These are phyloP conservation scores for Pythium periplocum DNA, from an alignment of 352 stramenopile genomes.

Conservation along the genomic window DNA sequence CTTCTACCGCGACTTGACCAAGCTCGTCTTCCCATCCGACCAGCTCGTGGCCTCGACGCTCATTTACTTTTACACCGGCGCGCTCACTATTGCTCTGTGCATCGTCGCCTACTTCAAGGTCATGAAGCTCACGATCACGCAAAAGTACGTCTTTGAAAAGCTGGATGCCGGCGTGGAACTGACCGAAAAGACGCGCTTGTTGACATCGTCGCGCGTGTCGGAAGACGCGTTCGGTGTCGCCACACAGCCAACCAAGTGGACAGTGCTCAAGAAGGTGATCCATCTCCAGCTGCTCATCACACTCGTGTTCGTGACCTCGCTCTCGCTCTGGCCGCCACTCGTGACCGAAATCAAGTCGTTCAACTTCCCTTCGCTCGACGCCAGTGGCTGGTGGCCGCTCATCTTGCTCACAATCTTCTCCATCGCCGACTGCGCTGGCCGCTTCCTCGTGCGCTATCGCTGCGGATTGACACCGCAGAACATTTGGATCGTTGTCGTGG, in stretches of 20 bases:
- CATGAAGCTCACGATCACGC: conserved; percentile 47
- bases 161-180: conserved; percentile 44
- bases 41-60: conserved; percentile 60
- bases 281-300: conserved; percentile 63
- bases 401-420: conserved; percentile 79
- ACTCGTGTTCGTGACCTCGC: conserved; percentile 62
- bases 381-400: conserved; percentile 74
- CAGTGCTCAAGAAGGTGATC: conserved; percentile 59
- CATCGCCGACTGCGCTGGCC: conserved; percentile 58
- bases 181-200: conserved; percentile 43
- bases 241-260: conserved; percentile 50
- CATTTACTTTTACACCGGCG: conserved; percentile 83
- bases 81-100: conserved; percentile 71
- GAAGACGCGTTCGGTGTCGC: conserved; percentile 12
- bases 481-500: conserved; percentile 57
- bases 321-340: conserved; percentile 74
- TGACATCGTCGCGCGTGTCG: conserved; percentile 23
- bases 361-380: conserved; percentile 67
- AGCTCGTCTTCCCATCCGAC: conserved; percentile 63
- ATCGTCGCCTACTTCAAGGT: conserved; percentile 73
- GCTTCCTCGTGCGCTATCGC: conserved; percentile 67
- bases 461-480: conserved; percentile 54
- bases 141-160: conserved; percentile 32
- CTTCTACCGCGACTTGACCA: conserved; percentile 79
- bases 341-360: conserved; percentile 80